Evolutionary conservation across 2,329 filamentous ascomycete genomes (phyloP).

Genomic region (Exophiala phaeomuriformis): DNA sequence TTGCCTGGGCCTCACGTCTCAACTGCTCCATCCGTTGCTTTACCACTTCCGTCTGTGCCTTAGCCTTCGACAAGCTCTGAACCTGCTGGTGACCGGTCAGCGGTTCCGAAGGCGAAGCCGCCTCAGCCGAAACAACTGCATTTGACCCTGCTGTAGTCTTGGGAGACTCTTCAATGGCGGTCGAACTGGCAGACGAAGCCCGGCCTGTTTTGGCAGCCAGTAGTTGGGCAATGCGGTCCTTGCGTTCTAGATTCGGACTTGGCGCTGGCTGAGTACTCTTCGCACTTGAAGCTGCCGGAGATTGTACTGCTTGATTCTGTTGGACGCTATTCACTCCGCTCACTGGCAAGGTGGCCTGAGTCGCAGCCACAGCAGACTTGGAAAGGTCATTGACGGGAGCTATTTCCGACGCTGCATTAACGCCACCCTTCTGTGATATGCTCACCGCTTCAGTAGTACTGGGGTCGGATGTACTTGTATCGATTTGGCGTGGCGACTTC

Average conservation of each 20-base stretch:
- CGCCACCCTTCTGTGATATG: not conserved
- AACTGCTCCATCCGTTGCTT: conserved; percentile 73
- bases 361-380: not conserved
- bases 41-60: conserved; percentile 66
- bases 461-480: not conserved
- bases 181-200: conserved; percentile 14
- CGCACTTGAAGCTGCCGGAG: conserved; percentile 1
- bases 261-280: conserved; percentile 25
- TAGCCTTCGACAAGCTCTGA: conserved; percentile 39
- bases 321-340: not conserved
- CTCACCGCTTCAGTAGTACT: not conserved
- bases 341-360: not conserved
- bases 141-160: not conserved
- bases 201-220: conserved; percentile 66
- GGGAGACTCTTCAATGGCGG: not conserved
- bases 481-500: not conserved
- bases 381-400: not conserved
- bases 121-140: not conserved
- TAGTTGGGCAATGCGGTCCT: conserved; percentile 68
- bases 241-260: conserved; percentile 54
- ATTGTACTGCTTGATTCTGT: conserved; percentile 1
- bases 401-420: not conserved
- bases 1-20: conserved; percentile 45
- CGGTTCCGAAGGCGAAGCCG: not conserved
- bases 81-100: not conserved